phyloP scores from a whole-genome alignment of 2,329 filamentous ascomycete genomes.

The Curvularia lunata region DNA sequence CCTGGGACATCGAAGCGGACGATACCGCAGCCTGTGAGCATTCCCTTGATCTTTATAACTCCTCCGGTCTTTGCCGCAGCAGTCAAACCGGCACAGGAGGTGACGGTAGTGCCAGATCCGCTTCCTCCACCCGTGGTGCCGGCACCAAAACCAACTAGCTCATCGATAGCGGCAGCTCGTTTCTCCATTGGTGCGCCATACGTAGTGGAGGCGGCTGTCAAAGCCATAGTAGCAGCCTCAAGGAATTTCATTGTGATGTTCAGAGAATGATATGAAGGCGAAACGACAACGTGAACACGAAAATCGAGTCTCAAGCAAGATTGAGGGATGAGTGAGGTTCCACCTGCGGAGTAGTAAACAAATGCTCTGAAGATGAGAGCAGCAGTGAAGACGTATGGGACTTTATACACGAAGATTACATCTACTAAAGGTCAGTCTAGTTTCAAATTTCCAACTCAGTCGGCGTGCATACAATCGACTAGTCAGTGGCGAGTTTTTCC shows the following conservation, averaged over 20 bases:
- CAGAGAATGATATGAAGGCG: neutral
- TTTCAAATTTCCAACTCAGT: conserved; percentile 18
- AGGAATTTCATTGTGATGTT: conserved; percentile 37
- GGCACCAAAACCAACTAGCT: conserved; percentile 55
- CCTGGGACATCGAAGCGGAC: conserved; percentile 31
- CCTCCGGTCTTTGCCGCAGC: conserved; percentile 53
- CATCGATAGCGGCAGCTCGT: conserved; percentile 38
- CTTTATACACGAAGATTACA: conserved; percentile 19
- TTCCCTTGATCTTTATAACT: conserved; percentile 44
- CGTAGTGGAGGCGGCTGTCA: conserved; percentile 37
- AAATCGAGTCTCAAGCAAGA: conserved; percentile 11
- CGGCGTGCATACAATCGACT: conserved; percentile 27
- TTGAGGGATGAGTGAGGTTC: conserved; percentile 28
- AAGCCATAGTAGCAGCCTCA: conserved; percentile 29
- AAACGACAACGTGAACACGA: neutral
- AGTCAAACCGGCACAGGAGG: conserved; percentile 58
- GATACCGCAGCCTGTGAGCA: conserved; percentile 41
- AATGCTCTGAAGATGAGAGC: conserved; percentile 1
- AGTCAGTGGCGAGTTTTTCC: conserved; percentile 22
- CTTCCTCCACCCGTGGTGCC: conserved; percentile 63
- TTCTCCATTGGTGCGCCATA: conserved; percentile 32
- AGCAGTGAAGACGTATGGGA: neutral
- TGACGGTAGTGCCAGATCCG: conserved; percentile 63
- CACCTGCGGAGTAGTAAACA: conserved; percentile 18
- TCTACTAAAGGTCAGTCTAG: conserved; percentile 9